Evolutionary conservation across 495 filamentous ascomycete species (phyloP).

Genomic region (Achaetomiella virescens): DNA sequence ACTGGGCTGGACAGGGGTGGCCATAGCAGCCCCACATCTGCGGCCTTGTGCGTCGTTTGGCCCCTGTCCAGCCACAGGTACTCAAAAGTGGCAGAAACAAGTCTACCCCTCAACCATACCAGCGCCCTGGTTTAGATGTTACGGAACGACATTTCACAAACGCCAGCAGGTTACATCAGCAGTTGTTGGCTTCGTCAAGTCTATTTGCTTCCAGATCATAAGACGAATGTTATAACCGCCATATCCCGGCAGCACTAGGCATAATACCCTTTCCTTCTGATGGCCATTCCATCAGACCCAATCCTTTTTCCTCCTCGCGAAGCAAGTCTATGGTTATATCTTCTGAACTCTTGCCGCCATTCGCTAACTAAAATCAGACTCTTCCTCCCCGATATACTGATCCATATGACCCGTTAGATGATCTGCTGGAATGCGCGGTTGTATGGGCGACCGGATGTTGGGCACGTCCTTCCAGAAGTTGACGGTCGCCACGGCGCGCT

Average conservation of each 20-base stretch:
- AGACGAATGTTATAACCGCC: conserved; percentile 7
- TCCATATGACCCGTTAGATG: conserved; percentile 62
- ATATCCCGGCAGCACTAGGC: conserved; percentile 8
- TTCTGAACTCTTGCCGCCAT: neutral
- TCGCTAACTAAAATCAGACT: neutral
- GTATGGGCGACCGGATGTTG: conserved; percentile 83
- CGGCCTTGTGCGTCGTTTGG: neutral
- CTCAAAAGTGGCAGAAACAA: no score
- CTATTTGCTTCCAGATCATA: conserved; percentile 17
- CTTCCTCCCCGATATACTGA: neutral
- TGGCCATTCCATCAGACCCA: neutral
- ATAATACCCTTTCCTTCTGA: conserved; percentile 4
- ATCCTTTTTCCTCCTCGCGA: neutral
- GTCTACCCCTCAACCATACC: no score
- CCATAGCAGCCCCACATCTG: neutral
- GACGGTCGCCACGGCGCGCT: conserved; percentile 84
- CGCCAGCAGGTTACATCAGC: neutral
- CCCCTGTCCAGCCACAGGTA: no score
- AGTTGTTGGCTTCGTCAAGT: neutral
- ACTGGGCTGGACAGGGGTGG: neutral
- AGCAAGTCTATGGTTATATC: conserved; percentile 6
- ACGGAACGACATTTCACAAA: neutral
- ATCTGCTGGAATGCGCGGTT: conserved; percentile 89
- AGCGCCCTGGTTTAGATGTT: no score
- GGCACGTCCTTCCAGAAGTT: conserved; percentile 94